These are phyloP conservation scores for Auxenochlorella protothecoides DNA, from an alignment of 139 green algal species.

Conservation along the genomic window DNA sequence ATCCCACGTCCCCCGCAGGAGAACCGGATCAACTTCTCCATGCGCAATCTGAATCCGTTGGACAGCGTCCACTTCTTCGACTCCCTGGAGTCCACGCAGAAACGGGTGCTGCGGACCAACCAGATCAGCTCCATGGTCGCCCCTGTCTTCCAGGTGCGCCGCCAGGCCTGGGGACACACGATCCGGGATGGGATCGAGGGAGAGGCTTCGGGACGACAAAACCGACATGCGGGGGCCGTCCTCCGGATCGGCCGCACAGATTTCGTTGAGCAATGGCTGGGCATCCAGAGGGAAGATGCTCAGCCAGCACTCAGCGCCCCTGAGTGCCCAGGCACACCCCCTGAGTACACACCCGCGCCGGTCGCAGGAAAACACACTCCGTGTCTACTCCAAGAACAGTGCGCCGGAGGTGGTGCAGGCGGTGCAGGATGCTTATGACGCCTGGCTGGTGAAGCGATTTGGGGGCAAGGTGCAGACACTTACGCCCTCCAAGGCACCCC, in stretches of 20 bases:
- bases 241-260: neutral
- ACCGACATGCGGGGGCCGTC: too few species aligned
- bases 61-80: slow-evolving; percentile 58
- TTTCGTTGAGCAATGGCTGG: neutral
- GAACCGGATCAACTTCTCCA: slow-evolving; percentile 54
- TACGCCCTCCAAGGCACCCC: slow-evolving; percentile 5
- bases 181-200: neutral
- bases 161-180: neutral
- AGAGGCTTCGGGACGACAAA: too few species aligned
- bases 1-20: slow-evolving; percentile 15
- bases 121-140: slow-evolving; percentile 31
- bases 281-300: too few species aligned
- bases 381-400: slow-evolving; percentile 35
- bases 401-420: slow-evolving; percentile 16
- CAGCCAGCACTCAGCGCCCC: neutral
- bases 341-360: too few species aligned
- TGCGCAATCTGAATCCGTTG: slow-evolving; percentile 47
- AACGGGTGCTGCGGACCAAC: slow-evolving; percentile 26
- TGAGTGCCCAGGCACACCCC: too few species aligned
- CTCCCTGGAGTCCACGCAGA: slow-evolving; percentile 22
- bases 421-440: slow-evolving; percentile 31
- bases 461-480: slow-evolving; percentile 2
- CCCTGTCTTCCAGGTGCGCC: slow-evolving; percentile 17
- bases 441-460: slow-evolving; percentile 18
- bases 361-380: slow-evolving; percentile 41